phyloP scores from a whole-genome alignment of 2,329 filamentous ascomycete species.

The Fusarium sacchari region DNA sequence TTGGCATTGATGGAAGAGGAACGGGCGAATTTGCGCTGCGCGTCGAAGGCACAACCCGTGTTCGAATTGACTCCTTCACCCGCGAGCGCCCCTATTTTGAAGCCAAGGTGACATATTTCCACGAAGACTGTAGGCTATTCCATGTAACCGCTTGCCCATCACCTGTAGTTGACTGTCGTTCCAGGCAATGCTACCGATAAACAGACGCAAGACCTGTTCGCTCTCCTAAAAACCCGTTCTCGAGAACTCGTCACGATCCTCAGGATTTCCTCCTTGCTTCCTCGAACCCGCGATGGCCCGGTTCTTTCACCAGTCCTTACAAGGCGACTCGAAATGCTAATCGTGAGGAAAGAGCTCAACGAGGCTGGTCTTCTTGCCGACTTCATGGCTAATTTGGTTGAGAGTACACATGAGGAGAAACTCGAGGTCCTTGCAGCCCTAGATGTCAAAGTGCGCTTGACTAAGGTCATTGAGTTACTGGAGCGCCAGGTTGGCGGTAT shows the following conservation, averaged over 20 bases:
- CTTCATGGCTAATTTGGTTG: conserved; percentile 95
- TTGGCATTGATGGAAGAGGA: conserved; percentile 79
- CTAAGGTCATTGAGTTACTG: conserved; percentile 84
- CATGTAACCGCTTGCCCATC: neutral
- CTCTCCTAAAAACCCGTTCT: conserved; percentile 83
- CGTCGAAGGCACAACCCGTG: conserved; percentile 84
- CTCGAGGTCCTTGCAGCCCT: conserved; percentile 85
- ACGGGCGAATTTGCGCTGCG: conserved; percentile 83
- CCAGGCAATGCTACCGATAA: conserved; percentile 58
- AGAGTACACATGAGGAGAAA: conserved; percentile 90
- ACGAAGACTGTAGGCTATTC: conserved; percentile 70
- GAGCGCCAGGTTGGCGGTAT: conserved; percentile 84
- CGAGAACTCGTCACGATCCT: conserved; percentile 87
- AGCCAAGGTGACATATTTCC: conserved; percentile 76
- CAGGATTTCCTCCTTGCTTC: conserved; percentile 84
- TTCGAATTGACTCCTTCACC: conserved; percentile 71
- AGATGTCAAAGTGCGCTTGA: conserved; percentile 79
- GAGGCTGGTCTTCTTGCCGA: conserved; percentile 91
- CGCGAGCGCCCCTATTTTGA: conserved; percentile 89
- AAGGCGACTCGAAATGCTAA: conserved; percentile 86
- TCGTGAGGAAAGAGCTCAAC: conserved; percentile 80
- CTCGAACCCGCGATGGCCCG: conserved; percentile 70
- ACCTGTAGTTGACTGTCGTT: conserved; percentile 13
- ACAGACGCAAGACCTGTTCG: conserved; percentile 76
- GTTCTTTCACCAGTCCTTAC: conserved; percentile 85